These are phyloP conservation scores for Graphiopsis chlorocephala DNA, from an alignment of 2,329 filamentous ascomycete species.

Conservation along the genomic window DNA sequence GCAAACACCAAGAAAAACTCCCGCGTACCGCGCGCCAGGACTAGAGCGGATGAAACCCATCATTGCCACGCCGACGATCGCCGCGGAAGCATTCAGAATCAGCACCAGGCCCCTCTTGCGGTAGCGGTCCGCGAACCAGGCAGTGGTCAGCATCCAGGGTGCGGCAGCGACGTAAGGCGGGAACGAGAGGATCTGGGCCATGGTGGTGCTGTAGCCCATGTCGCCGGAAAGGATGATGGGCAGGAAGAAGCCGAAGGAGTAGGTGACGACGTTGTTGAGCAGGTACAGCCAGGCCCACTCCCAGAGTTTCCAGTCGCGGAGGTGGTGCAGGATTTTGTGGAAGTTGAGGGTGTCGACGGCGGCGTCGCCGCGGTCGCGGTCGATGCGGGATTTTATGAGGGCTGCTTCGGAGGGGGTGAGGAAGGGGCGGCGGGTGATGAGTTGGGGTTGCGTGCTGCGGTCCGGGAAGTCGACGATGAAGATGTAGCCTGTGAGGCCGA, in stretches of 20 bases:
- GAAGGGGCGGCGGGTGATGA: conserved; percentile 21
- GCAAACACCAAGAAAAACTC: conserved; percentile 70
- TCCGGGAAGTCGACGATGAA: conserved; percentile 21
- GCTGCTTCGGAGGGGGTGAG: conserved; percentile 17
- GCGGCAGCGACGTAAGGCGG: conserved; percentile 37
- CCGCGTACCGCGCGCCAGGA: conserved; percentile 56
- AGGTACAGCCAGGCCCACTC: conserved; percentile 54
- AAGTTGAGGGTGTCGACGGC: conserved; percentile 14
- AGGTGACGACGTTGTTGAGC: conserved; percentile 68
- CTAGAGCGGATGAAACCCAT: conserved; percentile 27
- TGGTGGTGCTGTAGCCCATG: conserved; percentile 45
- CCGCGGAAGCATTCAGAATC: conserved; percentile 26
- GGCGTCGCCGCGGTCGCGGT: conserved; percentile 16
- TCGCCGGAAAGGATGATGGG: conserved; percentile 65
- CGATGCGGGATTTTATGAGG: conserved; percentile 17
- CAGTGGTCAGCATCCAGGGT: conserved; percentile 28
- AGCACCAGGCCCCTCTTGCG: conserved; percentile 22
- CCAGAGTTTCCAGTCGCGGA: conserved; percentile 53
- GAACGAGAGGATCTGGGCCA: conserved; percentile 34
- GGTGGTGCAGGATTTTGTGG: conserved; percentile 48
- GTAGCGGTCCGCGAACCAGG: conserved; percentile 23
- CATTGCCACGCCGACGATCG: conserved; percentile 27
- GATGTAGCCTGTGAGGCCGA: conserved; percentile 7
- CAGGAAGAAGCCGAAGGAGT: conserved; percentile 71
- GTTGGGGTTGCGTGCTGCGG: conserved; percentile 23